These are phyloP conservation scores for Acanthochlamys bracteata DNA, from an alignment of 106 monocot species.

Conservation along the genomic window DNA sequence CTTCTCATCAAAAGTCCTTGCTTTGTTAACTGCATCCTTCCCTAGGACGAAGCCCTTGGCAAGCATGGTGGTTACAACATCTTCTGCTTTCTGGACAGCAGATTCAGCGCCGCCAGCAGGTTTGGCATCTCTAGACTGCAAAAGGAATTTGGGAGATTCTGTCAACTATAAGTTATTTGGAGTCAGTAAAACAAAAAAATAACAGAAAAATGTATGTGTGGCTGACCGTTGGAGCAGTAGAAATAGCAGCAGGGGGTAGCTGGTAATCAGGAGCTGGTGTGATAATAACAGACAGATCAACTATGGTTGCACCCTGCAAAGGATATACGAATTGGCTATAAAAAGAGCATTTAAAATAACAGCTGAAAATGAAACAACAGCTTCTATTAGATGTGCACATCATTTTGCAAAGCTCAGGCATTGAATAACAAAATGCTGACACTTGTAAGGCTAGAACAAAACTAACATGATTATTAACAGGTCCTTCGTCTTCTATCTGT, in stretches of 20 bases:
- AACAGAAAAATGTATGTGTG: not conserved
- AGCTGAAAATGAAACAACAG: not conserved
- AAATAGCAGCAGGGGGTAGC: conserved; percentile 32
- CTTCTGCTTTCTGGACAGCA: conserved; percentile 75
- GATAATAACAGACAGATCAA: conserved; percentile 72
- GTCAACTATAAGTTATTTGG: not conserved
- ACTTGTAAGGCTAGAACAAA: too few relatives aligned
- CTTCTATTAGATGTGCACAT: not conserved
- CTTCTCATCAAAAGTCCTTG: conserved; percentile 76
- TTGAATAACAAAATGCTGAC: too few relatives aligned
- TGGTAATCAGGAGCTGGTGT: conserved; percentile 62
- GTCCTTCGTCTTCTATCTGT: too few relatives aligned
- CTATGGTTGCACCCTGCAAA: conserved; percentile 85
- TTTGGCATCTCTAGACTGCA: conserved; percentile 26
- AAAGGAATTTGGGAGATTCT: not conserved
- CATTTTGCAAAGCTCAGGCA: too few relatives aligned
- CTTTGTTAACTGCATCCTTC: conserved; percentile 66
- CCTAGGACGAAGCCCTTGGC: conserved; percentile 83
- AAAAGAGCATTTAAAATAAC: not conserved
- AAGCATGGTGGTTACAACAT: conserved; percentile 68
- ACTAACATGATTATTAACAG: too few relatives aligned
- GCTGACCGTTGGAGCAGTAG: conserved; percentile 18
- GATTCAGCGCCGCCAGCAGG: conserved; percentile 25
- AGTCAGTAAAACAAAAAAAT: not conserved
- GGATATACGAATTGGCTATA: not conserved